phyloP scores from a whole-genome alignment of 2,329 filamentous ascomycete genomes.

The Stemphylium vesicarium region DNA sequence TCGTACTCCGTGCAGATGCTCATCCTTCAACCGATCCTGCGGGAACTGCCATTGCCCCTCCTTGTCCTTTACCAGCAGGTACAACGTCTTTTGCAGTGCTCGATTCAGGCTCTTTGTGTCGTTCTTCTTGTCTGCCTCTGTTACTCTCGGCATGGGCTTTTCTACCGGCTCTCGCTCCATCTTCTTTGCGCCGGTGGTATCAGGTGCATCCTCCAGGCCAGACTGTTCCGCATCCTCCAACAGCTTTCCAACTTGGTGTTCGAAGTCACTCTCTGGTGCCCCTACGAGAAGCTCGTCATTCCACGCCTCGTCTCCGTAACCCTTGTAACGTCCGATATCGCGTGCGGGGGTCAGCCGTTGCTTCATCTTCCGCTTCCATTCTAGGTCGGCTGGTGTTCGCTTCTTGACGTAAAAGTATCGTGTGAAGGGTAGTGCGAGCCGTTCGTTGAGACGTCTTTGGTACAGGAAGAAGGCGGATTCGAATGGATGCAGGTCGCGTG shows the following conservation, averaged over 20 bases:
- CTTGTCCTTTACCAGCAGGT: slow-evolving; percentile 79
- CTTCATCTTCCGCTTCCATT: slow-evolving; percentile 86
- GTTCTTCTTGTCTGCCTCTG: slow-evolving; percentile 77
- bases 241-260: slow-evolving; percentile 70
- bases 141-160: slow-evolving; percentile 71
- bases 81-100: slow-evolving; percentile 79
- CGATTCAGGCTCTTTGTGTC: slow-evolving; percentile 81
- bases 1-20: slow-evolving; percentile 82
- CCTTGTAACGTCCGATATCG: slow-evolving; percentile 85
- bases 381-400: slow-evolving; percentile 80
- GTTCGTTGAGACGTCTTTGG: slow-evolving; percentile 95
- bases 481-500: slow-evolving; percentile 81
- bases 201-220: slow-evolving; percentile 46
- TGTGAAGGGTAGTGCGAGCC: slow-evolving; percentile 83
- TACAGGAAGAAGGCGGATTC: slow-evolving; percentile 96
- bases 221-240: slow-evolving; percentile 75
- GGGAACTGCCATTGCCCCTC: slow-evolving; percentile 84
- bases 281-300: slow-evolving; percentile 88
- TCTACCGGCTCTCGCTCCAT: slow-evolving; percentile 70
- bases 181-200: slow-evolving; percentile 41
- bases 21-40: slow-evolving; percentile 70
- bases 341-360: slow-evolving; percentile 79
- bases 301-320: slow-evolving; percentile 77
- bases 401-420: slow-evolving; percentile 95
- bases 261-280: slow-evolving; percentile 69